Base-by-base conservation (phyloP, 768 basidiomycete genomes). In the Leccinum disarticulatum region DNA sequence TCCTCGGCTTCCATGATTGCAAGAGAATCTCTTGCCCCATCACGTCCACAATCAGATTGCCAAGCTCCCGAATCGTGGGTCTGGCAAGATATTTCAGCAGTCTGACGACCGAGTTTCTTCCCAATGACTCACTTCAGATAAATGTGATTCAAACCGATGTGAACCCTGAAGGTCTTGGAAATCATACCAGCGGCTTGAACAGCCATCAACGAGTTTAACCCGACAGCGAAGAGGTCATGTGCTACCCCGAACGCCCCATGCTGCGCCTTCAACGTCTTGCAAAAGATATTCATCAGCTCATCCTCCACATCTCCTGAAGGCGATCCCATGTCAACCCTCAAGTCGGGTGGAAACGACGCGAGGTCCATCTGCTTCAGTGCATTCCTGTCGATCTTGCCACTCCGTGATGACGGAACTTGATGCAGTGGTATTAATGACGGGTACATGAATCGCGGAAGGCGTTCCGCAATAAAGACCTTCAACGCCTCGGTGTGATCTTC, bases 401-500 rank as follows among this genome's bases (percentile, higher is more conserved):
- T 70, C 10, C 64, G 65, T 25, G 69, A 72, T 7, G 66, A 25
- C 2, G 70, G 70, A 3, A 72, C 54, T 13, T 63, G 51, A 50
- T 65, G 59, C 19, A 72, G 69, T 25, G 69, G 67, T 25, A 72
- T 61, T 27, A 72, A 66, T 3, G 70, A 70, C 10, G 70, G 70
- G 56, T 71, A 70, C 70, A 72, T 72, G 60, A 73, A 72, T 8
- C 70, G 67, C n/a, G 70, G 70, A 3, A 72, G 67, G 6, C 70
- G 67, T 31, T 73, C 71, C 2, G 71, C 59, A 52, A 72, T 61
- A 19, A 71, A 70, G 36, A 67, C 7, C 56, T 62, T 72, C 54
- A 70, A 36, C 3, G 59, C 64, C 27, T 69, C 64, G 19, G 58
- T 63, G 38, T 64, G 60, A 35, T 68, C 64, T 54, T 68, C 68